Evolutionary conservation across 202 grass and related monocot species (phyloP), one percentile per base, ranked within the genome.

Genomic region (Carex arenaria): DNA sequence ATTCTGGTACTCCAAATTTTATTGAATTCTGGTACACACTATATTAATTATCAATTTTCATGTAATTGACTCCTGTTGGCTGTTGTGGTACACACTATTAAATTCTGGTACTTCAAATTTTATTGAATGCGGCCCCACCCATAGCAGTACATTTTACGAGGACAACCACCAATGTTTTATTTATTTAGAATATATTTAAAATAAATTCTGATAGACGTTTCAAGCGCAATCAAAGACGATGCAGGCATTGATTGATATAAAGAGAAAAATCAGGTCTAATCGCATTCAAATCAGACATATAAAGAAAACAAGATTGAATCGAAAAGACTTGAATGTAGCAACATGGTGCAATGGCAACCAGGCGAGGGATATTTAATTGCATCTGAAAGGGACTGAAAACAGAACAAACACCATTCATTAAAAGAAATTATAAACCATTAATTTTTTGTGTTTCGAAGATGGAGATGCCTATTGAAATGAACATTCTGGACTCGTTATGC

Each of bases 371-470:
- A 36, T 77, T 57, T 57, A 34, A 73, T 77, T 56, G 51, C 72
- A 56, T 56, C 14, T 77, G 72, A 77, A 57, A 77, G 28, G 72
- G 52, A 77, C 72, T 77, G 18, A 56, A 14, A 77, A 56, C 72
- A 56, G 52, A 77, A 77, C 26, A 30, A 32, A 28, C 26, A 57
- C 72, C 51, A 73, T 52, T 77, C 18, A n/a, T 36, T n/a, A 57
- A 36, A n/a, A 77, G 10, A 77, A 38, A 18, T 17, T 55, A 76
- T 10, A 55, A 76, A 54, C 6, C 22, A 53, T 52, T 52, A 53
- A 51, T 53, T 76, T 54, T 30, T 22, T 55, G 14, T 30, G 72
- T 51, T 76, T 12, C 49, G 10, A 0, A 54, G 20, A 17, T 76
- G 22, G n/a, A 18, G 72, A 77, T 77, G 5, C 23, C 22, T 18